A percentile compares a stretch with the other conserved stretches of the same genome.
Evolutionary conservation across 441 rosid species (phyloP).

Genomic region (Metrosideros polymorpha): DNA sequence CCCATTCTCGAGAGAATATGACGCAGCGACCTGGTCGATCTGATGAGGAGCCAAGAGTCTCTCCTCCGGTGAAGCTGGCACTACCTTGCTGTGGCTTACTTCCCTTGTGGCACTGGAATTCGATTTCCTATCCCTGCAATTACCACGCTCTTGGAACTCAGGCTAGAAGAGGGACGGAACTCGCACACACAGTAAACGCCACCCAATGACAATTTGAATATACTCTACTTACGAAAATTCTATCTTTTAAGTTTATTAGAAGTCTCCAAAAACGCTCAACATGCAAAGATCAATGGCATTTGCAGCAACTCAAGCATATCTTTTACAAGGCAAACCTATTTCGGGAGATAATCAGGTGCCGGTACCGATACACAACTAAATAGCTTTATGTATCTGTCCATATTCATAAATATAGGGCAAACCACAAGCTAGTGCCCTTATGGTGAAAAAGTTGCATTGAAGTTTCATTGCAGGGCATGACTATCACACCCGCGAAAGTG

Average conservation of each 20-base stretch:
- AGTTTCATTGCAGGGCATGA: neutral
- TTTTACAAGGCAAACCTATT: neutral
- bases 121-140: slow-evolving; percentile 38
- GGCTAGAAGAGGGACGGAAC: neutral
- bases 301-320: neutral
- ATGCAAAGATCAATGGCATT: neutral
- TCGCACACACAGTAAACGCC: neutral
- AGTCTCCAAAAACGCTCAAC: neutral
- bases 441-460: neutral
- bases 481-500: neutral
- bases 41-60: slow-evolving; percentile 10
- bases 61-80: slow-evolving; percentile 44
- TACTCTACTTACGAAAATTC: neutral
- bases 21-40: slow-evolving; percentile 10
- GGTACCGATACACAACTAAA: neutral
- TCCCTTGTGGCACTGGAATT: slow-evolving; percentile 35
- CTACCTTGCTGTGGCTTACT: slow-evolving; percentile 46
- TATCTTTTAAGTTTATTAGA: neutral
- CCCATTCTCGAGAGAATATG: slow-evolving; percentile 12
- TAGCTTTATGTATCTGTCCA: neutral
- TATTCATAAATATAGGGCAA: neutral
- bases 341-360: neutral
- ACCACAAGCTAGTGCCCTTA: neutral
- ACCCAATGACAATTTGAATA: neutral
- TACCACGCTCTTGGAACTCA: neutral